Base-by-base conservation (phyloP, 2,329 filamentous ascomycete genomes). In the Trichophyton equinum region DNA sequence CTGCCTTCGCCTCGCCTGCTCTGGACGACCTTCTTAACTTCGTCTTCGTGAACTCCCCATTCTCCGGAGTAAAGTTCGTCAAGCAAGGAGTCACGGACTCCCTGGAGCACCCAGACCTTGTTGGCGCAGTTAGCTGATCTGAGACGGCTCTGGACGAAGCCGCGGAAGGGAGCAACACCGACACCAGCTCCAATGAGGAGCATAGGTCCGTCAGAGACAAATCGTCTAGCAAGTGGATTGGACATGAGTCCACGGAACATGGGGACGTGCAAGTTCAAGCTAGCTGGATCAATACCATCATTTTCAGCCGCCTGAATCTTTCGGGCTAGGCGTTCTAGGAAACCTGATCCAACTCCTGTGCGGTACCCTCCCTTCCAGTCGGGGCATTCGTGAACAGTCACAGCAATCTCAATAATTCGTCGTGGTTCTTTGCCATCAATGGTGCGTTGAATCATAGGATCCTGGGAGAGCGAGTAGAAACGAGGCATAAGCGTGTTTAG, bases 181-280 rank as follows among this genome's bases (percentile, higher is more conserved):
- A 99, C 94, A 60, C 94, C 94, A 3, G 94, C 94, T 36, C 94
- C 94, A 67, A 99, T 96, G 56, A 99, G 82, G 42, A 99, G 85
- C 94, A 99, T 99, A 0, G 94, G 94, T 0, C 94, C 94, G 72
- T 99, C 92, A 2, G 88, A 86, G 59, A 90, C 87, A 71, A 97
- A 99, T 70, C 96, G 85, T 70, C 86, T 87, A 9, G 91, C 94
- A 1, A 99, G 82, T 0, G 94, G 94, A 73, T 99, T 99, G 64
- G 91, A 86, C 94, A 99, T 99, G 49, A 99, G 80, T 0, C 94
- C 94, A 70, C 95, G 91, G 82, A 99, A 99, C 89, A 99, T 96
- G 68, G 94, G 94, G 4, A 97, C 79, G 67, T 89, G 85, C 15
- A 97, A 71, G 66, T 90, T 82, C 2, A 83, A 75, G 5, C 75